A percentile compares a stretch with the other conserved stretches of the same genome.
phyloP scores from a whole-genome alignment of 2,329 filamentous ascomycete genomes.

The Colletotrichum plurivorum region DNA sequence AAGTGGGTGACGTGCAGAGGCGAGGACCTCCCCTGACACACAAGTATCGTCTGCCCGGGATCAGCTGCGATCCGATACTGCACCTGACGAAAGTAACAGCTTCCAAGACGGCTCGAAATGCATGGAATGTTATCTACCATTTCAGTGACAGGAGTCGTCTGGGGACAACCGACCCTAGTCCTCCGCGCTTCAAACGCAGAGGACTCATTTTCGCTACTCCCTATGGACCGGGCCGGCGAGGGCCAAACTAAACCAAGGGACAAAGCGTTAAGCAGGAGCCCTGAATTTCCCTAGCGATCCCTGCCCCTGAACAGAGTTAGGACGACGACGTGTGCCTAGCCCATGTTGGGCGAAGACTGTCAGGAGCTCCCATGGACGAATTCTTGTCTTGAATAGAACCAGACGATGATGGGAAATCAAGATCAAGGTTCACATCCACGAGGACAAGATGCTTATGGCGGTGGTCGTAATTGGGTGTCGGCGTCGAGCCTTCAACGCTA shows the following conservation, averaged over 20 bases:
- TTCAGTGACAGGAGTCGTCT: conserved; percentile 11
- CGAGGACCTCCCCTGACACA: conserved; percentile 12
- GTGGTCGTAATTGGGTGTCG: background rate
- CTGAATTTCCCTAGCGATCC: conserved; percentile 32
- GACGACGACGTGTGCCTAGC: conserved; percentile 23
- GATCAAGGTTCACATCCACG: background rate
- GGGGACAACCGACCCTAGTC: background rate
- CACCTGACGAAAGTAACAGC: background rate
- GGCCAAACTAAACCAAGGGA: conserved; percentile 18
- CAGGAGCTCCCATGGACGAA: background rate
- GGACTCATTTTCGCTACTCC: conserved; percentile 16
- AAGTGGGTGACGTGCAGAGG: conserved; percentile 19
- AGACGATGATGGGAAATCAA: background rate
- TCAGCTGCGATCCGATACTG: background rate
- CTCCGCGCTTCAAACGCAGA: conserved; percentile 1
- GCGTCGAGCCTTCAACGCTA: conserved; percentile 6
- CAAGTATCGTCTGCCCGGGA: background rate
- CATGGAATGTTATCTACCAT: background rate
- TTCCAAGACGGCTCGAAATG: background rate
- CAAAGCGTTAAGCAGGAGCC: conserved; percentile 38
- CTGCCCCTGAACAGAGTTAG: conserved; percentile 25
- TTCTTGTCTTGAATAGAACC: background rate
- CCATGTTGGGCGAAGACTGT: background rate
- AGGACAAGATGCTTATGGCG: background rate
- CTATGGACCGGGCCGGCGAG: conserved; percentile 36